A percentile compares a stretch with the other conserved stretches of the same genome.
These are phyloP conservation scores for Xylariaceae sp. DNA, from an alignment of 2,329 filamentous ascomycete genomes.

Conservation along the genomic window DNA sequence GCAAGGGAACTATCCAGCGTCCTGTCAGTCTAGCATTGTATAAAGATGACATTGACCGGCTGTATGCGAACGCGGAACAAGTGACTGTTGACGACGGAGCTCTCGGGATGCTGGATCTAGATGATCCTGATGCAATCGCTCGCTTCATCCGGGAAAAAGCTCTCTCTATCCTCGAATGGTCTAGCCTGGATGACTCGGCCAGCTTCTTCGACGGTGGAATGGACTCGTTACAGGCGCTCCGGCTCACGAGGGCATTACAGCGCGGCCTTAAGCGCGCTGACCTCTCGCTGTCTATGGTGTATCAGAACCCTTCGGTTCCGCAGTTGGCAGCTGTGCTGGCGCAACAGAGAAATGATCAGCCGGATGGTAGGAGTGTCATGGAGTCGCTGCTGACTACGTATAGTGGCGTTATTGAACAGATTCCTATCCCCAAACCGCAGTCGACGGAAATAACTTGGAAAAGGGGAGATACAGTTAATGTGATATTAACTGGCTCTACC, in stretches of 20 bases:
- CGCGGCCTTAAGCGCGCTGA: neutral
- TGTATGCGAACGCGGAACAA: slow-evolving; percentile 1
- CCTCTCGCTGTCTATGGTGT: slow-evolving; percentile 21
- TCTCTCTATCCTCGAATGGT: no score
- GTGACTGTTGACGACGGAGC: neutral
- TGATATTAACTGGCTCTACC: slow-evolving; percentile 40
- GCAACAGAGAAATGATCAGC: neutral
- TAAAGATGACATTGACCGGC: slow-evolving; percentile 9
- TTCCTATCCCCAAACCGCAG: slow-evolving; percentile 2
- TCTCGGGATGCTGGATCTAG: neutral
- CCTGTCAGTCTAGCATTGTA: slow-evolving; percentile 15
- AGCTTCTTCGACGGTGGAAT: slow-evolving; percentile 26
- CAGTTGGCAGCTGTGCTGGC: slow-evolving; percentile 27
- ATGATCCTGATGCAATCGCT: neutral
- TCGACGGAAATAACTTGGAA: neutral
- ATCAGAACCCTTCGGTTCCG: slow-evolving; percentile 19
- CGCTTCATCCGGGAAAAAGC: no score
- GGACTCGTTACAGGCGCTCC: slow-evolving; percentile 25
- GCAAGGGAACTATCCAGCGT: slow-evolving; percentile 16
- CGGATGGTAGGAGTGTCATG: slow-evolving; percentile 20
- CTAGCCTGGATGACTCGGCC: slow-evolving; percentile 8
- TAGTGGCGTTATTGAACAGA: slow-evolving; percentile 1
- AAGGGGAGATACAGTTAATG: slow-evolving; percentile 10
- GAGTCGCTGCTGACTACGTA: slow-evolving; percentile 25
- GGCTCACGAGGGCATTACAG: slow-evolving; percentile 18